phyloP scores from a whole-genome alignment of 495 filamentous ascomycete species.

The Tuber indicum region DNA sequence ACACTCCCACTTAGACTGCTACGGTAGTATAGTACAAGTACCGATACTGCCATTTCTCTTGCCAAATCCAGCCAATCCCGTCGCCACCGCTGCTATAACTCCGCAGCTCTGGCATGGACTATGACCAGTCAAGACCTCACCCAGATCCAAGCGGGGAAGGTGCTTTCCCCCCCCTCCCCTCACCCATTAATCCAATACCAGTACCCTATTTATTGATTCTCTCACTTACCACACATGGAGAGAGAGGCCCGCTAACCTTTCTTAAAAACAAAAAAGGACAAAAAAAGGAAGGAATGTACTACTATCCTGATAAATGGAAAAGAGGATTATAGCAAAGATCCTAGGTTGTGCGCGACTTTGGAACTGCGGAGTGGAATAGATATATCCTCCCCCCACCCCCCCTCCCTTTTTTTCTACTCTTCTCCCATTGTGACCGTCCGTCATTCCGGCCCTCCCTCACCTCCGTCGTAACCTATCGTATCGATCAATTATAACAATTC shows the following conservation, averaged over 20 bases:
- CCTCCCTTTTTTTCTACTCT: background rate
- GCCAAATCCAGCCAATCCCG: background rate
- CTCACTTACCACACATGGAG: background rate
- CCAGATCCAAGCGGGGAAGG: background rate
- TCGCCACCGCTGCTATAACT: background rate
- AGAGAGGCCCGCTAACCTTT: conserved; percentile 1
- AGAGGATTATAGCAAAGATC: background rate
- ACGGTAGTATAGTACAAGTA: background rate
- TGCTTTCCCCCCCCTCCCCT: background rate
- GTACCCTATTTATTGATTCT: background rate
- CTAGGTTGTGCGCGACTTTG: background rate
- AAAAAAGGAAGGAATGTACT: background rate
- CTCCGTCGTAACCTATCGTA: background rate
- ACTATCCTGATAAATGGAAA: background rate
- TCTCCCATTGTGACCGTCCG: background rate
- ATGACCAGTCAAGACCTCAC: background rate
- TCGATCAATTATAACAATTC: background rate
- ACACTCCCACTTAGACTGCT: background rate
- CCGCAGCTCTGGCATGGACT: background rate
- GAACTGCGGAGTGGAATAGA: background rate
- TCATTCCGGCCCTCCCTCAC: background rate
- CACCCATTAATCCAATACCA: background rate
- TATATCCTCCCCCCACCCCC: background rate
- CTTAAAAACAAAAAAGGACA: background rate
- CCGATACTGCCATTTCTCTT: background rate